Evolutionary conservation across 1,139 yeast species (phyloP).

Genomic region (Suhomyces panamericanus): DNA sequence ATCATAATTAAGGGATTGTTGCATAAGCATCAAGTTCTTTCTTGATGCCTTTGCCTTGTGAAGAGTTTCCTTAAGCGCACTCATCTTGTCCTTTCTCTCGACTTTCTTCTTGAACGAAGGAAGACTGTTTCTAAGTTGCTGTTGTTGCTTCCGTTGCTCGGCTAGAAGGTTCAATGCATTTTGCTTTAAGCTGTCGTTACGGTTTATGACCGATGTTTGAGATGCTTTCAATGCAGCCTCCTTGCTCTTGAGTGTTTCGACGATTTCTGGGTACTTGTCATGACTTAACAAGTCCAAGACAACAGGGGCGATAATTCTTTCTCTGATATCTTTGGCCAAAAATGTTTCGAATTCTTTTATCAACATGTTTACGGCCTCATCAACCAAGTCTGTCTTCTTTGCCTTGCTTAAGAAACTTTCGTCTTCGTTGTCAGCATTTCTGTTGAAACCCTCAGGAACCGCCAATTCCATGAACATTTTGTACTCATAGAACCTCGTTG

Average conservation of each 20-base stretch:
- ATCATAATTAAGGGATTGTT: conserved; percentile 65
- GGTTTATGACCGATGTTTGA: conserved; percentile 16
- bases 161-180: conserved; percentile 34
- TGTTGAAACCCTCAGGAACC: conserved; percentile 36
- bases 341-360: conserved; percentile 64
- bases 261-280: conserved; percentile 55
- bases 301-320: conserved; percentile 70
- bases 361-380: conserved; percentile 61
- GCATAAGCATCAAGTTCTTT: conserved; percentile 58
- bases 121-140: conserved; percentile 42
- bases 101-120: conserved; percentile 41
- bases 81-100: conserved; percentile 9
- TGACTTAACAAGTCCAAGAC: conserved; percentile 64
- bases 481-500: conserved; percentile 50
- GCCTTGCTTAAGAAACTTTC: conserved; percentile 9
- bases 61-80: neutral
- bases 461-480: conserved; percentile 58
- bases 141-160: conserved; percentile 24
- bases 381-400: conserved; percentile 35
- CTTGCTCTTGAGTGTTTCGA: conserved; percentile 45
- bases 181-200: conserved; percentile 18
- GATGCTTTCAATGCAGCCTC: conserved; percentile 27
- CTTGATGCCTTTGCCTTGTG: conserved; percentile 17
- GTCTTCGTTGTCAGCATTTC: conserved; percentile 9
- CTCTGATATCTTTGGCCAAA: conserved; percentile 71